Evolutionary conservation across 2,329 filamentous ascomycete species (phyloP), one percentile per base, ranked within the genome.

Genomic region (Fusarium sterilihyphosum): DNA sequence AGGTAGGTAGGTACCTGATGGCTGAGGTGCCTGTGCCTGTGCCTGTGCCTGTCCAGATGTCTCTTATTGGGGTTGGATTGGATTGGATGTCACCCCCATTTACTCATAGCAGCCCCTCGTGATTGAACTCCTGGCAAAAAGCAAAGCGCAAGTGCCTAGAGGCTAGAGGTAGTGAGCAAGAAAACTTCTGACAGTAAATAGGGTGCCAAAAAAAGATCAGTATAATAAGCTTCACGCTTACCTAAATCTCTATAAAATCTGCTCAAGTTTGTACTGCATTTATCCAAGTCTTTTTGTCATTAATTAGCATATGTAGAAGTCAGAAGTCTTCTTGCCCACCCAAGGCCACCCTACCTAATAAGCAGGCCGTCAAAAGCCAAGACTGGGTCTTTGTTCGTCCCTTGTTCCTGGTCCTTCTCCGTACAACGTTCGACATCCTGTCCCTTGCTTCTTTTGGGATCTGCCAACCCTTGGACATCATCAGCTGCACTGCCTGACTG

Each of bases 391-490:
- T 71, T 71, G 54, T 71, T 73, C 26, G 56, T 74, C 67, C 71
- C 72, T 69, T 74, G 72, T 65, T 74, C 72, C 72, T 73, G 52
- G 71, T 49, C 53, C 31, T 50, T 52, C 61, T 67, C 50, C 16
- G 59, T 74, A 35, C 71, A 68, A 72, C 65, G 61, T 70, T 65
- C 65, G 61, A 64, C 72, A 69, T 68, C 46, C 52, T 53, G 64
- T 74, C 72, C 53, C 72, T 73, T 69, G 71, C 72, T 74, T 69
- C 71, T 72, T 69, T 68, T 61, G 59, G 59, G 35, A 58, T 63
- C 58, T 60, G 56, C 47, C 54, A 59, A 60, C 59, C 63, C 63
- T 65, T 68, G 68, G 52, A 56, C 37, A 65, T 65, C 37, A 54
- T 73, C 60, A 69, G 64, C 52, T 69, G 71, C 52, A 53, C 41